Percentiles rank a stretch among this genome's conserved stretches.
phyloP scores from a whole-genome alignment of 1,284 basidiomycete species.

The Ustilago tritici region DNA sequence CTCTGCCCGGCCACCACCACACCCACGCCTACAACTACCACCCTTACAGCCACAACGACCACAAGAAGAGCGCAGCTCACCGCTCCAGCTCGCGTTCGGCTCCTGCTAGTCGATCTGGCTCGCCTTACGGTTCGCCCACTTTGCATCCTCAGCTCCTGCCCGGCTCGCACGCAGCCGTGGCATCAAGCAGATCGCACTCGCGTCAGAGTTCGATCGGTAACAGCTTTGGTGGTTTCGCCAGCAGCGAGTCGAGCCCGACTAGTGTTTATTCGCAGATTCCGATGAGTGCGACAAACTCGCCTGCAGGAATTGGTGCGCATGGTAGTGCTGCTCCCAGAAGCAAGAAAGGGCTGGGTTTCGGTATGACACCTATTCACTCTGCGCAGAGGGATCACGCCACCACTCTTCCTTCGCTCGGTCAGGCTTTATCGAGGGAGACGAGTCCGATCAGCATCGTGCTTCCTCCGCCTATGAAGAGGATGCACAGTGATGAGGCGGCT shows the following conservation, averaged over 20 bases:
- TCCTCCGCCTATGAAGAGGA: slow-evolving; percentile 47
- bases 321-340: slow-evolving; percentile 15
- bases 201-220: slow-evolving; percentile 52
- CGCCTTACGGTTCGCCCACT: slow-evolving; percentile 53
- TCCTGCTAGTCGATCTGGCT: slow-evolving; percentile 52
- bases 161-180: background rate
- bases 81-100: slow-evolving; percentile 58
- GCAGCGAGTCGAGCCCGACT: slow-evolving; percentile 50
- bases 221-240: slow-evolving; percentile 35
- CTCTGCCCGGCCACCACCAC: slow-evolving; percentile 48
- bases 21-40: slow-evolving; percentile 53
- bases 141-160: slow-evolving; percentile 36
- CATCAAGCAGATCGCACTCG: slow-evolving; percentile 48
- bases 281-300: slow-evolving; percentile 39
- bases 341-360: slow-evolving; percentile 36
- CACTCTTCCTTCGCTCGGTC: slow-evolving; percentile 41
- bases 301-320: slow-evolving; percentile 33
- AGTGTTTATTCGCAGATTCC: slow-evolving; percentile 47
- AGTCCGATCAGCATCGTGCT: slow-evolving; percentile 49
- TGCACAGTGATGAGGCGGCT: slow-evolving; percentile 25
- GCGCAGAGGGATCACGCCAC: slow-evolving; percentile 34
- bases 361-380: slow-evolving; percentile 54
- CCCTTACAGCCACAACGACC: slow-evolving; percentile 53
- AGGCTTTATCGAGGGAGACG: slow-evolving; percentile 43
- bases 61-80: slow-evolving; percentile 31